Evolutionary conservation across 352 stramenopile species (phyloP), one percentile per base, ranked within the genome.

Genomic region (Globisporangium lucens): DNA sequence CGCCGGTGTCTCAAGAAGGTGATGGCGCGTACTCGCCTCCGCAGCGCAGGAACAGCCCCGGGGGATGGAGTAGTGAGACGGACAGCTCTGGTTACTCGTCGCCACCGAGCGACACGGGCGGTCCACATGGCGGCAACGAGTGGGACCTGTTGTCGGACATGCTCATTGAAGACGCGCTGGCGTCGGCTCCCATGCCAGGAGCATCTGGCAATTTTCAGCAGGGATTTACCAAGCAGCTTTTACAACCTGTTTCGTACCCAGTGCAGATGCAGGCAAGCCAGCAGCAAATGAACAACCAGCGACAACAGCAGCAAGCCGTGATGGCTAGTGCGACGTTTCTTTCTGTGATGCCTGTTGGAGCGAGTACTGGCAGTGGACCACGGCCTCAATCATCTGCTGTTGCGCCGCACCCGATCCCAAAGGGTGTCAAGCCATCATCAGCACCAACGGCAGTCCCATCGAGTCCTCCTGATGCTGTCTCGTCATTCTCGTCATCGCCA

Each of bases 91-190:
- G 72, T 17, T 70, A 74, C 24, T 75, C 68, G 17, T 74, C 74
- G 15, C 74, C 74, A 0, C 71, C 74, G 33, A 80, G 71, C 36
- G 74, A 80, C 59, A 64, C 66, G 7, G 57, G 69, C 17, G 64
- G 65, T 51, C 43, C 43, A n/a, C 62, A 41, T 6, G 29, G 52
- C 6, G n/a, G 52, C 9, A 65, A 75, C 43, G 76, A 90, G 51
- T 90, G 79, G 79, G 75, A 85, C n/a, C 63, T 90, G 38, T 69
- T 89, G 20, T 85, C 75, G 22, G 79, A 90, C 53, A 73, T 90
- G 55, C 65, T 88, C 22, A 74, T 85, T 20, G 74, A 85, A 38
- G 79, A 89, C 57, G 76, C 81, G 8, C 46, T 87, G 12, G 66
- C 30, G 1, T 43, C 60, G 33, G 43, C 72, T 2, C 56, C 56